Evolutionary conservation across 805 yeast genomes (phyloP), one percentile per base, ranked within the genome.

Genomic region (Yarrowia divulgata): DNA sequence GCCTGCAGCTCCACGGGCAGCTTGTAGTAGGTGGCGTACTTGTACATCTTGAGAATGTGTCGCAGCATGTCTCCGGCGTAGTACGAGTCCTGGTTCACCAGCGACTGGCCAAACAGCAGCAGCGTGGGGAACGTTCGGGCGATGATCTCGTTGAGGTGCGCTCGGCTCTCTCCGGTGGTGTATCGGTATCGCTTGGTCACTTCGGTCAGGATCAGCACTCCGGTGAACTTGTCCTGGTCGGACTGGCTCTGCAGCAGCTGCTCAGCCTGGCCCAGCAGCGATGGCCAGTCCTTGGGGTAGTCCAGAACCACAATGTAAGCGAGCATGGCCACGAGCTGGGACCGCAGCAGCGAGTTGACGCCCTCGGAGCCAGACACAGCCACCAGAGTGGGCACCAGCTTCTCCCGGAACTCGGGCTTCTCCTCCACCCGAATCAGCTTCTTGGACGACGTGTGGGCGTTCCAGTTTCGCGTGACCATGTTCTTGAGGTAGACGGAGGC

Each of bases 401-500:
- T 84, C 19, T 88, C 90, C 71, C 88, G 86, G 72, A 95, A 86
- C 32, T 85, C 81, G 2, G 90, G 91, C 75, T 88, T 90, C 76
- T 94, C 98, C 70, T 85, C 93, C 4, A 81, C 80, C 72, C 87
- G 89, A 13, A 91, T 86, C 13, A 73, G 76, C 16, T 73, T 73
- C 35, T 76, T 73, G 68, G 46, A 18, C 23, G 52, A 37, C 9
- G 46, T 29, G 45, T 39, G 48, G 8, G 74, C 70, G 19, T 75
- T 71, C 98, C 98, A 93, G 66, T 85, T 82, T 45, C 85, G 82
- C 16, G 82, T 80, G 29, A 92, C 83, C 69, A 87, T 83, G 77
- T 94, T 93, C 77, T 94, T 94, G 77, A 92, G 86, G 77, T 87
- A 91, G 5, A 94, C 88, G 0, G 95, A 93, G 1, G 96, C 89